Evolutionary conservation across 2,329 filamentous ascomycete species (phyloP), one percentile per base, ranked within the genome.

Genomic region (Tolypocladium capitatum): DNA sequence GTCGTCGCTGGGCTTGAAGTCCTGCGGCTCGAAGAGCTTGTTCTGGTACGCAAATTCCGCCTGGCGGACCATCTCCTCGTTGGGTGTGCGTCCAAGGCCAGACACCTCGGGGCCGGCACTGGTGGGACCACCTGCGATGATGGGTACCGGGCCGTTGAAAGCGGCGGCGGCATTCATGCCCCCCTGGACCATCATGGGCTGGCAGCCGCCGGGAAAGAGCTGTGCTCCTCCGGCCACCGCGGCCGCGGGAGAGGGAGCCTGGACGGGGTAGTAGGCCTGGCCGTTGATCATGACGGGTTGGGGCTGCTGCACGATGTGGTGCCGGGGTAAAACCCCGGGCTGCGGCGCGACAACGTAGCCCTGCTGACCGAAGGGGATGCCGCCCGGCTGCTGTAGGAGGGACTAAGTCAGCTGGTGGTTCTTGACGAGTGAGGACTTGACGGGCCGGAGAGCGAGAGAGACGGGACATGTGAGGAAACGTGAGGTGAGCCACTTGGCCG

Each of bases 1-100:
- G 53, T 78, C 72, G 56, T 82, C 78, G 20, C 71, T 69, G 2
- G 80, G 80, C 62, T 80, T 77, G 59, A 81, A 78, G 55, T 81
- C 77, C 67, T 82, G 78, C 16, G 75, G 71, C 60, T 78, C 72
- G 53, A 73, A 70, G 53, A 74, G 64, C 54, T 68, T 67, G 60
- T 73, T 74, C 52, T 65, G 60, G 50, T 70, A 58, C n/a, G 73
- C 71, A 52, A 74, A 69, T 55, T 73, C 64, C 41, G 69, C 60
- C 58, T 74, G 71, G 49, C 73, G 68, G 20, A 70, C 58, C 32
- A 67, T 62, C 41, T 72, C 60, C 58, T 80, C 75, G 48, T 58
- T 59, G 33, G 64, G 61, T 1, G 75, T 80, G 52, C 68, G 70
- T 52, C 75, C 75, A 46, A 78, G 56, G 48, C 75, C 69, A 62